Base-by-base conservation (phyloP, 495 filamentous ascomycete genomes). In the Neurospora sp. region DNA sequence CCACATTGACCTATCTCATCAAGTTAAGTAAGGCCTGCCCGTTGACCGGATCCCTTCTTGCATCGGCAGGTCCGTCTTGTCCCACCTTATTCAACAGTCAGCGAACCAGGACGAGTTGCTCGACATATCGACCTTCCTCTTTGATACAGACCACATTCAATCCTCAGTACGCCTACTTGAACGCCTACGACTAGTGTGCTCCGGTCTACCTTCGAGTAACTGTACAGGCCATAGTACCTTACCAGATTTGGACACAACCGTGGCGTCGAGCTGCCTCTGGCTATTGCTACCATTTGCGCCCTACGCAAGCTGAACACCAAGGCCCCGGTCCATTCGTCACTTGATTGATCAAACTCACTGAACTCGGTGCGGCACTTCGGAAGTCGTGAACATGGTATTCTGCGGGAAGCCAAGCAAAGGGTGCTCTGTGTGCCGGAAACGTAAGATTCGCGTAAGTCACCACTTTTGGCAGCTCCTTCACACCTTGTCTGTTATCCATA, bases 321-420 rank as follows among this genome's bases (percentile, higher is more conserved):
- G 53, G 53, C 53, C 53, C 27, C 6, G 6, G 27, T 7, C 53
- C 4, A 65, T 65, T 65, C 27, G 27, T 65, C 53, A 35, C 12
- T 65, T 65, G 14, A 65, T 37, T 65, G 53, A 65, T 65, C 53
- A 65, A 65, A 65, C 27, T 0, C 22, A 31, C 53, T 65, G 10
- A 59, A 59, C 5, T 37, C 2, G 27, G 53, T 61, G 14, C 53
- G 53, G 53, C 14, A 2, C 53, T 35, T 61, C 14, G 27, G 27
- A 35, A 65, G 27, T 65, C 22, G 53, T 22, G 79, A 83, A 75
- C 69, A 93, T 92, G 90, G 90, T 92, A n/a, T 91, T 92, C 78
- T 87, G 87, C 76, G 90, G 91, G 40, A 92, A 90, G 75, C 90
- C 89, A 75, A 91, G 89, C 74, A 89, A 89, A 75, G 89, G 89